Base-by-base conservation (phyloP, 495 filamentous ascomycete species). In the Podospora anserina region DNA sequence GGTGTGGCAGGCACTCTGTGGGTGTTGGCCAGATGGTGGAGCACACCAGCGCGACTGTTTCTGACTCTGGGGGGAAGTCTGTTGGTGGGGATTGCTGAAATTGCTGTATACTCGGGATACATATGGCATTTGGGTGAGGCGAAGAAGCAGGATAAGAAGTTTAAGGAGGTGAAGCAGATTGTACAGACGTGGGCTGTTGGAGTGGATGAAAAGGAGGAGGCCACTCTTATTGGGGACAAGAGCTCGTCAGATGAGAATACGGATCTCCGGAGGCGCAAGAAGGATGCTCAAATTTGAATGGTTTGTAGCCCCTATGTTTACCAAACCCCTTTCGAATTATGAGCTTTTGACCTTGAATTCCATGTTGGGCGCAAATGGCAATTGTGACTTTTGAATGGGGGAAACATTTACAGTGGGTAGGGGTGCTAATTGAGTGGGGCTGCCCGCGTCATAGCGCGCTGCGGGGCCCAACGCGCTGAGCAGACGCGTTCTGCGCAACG, bases 81-180 rank as follows among this genome's bases (percentile, higher is more conserved):
- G 3, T 68, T 91, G 20, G 92, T 97, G 26, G 93, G 89, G 3
- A 81, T 96, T 59, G 94, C 93, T 4, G 95, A 99, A 78, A 89
- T 95, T 11, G 88, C 89, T 26, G 87, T 98, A 53, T 97, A 98
- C 78, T 88, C 86, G 13, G 92, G 92, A 6, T 99, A 97, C 80
- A 78, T 96, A 56, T 84, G 89, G 80, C 88, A 93, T 74, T 79
- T 97, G 30, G 85, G 88, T 30, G 83, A 91, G 74, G 92, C 92
- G 0, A 89, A 90, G 71, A 82, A 79, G 56, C 85, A 82, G 66
- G 90, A 92, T 71, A 87, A 82, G 77, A 84, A 80, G 55, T 76
- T 87, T 63, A 86, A 82, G 66, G 93, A 96, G 79, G 78, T 85
- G 66, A 96, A 94, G 77, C 82, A 89, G 65, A 81, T 92, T 20